Percentiles rank a stretch among this genome's conserved stretches.
phyloP scores from a whole-genome alignment of 768 basidiomycete genomes.

The Pleurotus pulmonarius region DNA sequence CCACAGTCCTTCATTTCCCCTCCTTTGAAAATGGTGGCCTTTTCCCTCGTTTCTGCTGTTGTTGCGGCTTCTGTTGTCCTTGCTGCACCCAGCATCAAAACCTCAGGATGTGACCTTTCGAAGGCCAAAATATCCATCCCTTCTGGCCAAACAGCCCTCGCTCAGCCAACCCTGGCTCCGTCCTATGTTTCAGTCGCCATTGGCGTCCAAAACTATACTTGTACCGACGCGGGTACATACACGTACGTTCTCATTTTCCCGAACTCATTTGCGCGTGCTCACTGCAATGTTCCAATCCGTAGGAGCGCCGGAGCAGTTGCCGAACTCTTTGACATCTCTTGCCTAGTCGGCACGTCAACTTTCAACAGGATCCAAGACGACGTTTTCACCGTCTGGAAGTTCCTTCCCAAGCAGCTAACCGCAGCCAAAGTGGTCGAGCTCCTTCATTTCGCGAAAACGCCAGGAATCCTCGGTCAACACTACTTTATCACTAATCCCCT shows the following conservation, averaged over 20 bases:
- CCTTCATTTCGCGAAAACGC: slow-evolving; percentile 10
- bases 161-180: slow-evolving; percentile 28
- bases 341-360: slow-evolving; percentile 29
- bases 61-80: slow-evolving; percentile 12
- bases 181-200: slow-evolving; percentile 41
- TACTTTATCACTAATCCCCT: slow-evolving; percentile 51
- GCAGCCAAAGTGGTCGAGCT: slow-evolving; percentile 14
- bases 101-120: slow-evolving; percentile 20
- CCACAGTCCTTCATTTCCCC: neutral
- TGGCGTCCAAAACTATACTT: slow-evolving; percentile 57
- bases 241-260: slow-evolving; percentile 28
- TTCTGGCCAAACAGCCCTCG: slow-evolving; percentile 25
- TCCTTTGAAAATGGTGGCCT: neutral
- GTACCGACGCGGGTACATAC: slow-evolving; percentile 35
- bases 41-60: neutral
- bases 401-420: slow-evolving; percentile 13
- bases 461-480: slow-evolving; percentile 42
- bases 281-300: neutral
- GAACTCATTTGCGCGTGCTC: too few relatives aligned
- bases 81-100: neutral
- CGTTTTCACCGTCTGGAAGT: slow-evolving; percentile 22
- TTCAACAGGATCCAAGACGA: slow-evolving; percentile 27
- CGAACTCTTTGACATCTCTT: slow-evolving; percentile 53
- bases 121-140: slow-evolving; percentile 17
- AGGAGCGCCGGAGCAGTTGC: slow-evolving; percentile 48